phyloP scores from a whole-genome alignment of 345 rosid genomes.

The Salix arbutifolia region DNA sequence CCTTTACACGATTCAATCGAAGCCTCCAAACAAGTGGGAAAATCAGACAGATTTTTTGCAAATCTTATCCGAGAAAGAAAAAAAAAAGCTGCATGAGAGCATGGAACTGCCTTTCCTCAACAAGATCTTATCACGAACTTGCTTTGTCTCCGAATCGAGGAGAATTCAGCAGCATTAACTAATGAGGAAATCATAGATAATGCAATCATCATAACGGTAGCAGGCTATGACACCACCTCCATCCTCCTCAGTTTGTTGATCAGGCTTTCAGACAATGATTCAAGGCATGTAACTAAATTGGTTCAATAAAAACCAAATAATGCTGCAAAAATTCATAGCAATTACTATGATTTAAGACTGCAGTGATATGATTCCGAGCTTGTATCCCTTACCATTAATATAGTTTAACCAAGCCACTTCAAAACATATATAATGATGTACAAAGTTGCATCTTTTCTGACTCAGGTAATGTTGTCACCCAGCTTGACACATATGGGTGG shows the following conservation, averaged over 20 bases:
- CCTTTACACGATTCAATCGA: slow-evolving; percentile 24
- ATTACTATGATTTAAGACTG: neutral
- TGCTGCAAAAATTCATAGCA: neutral
- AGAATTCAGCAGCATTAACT: neutral
- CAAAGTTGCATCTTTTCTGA: neutral
- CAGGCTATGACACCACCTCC: slow-evolving; percentile 29
- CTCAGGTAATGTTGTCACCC: slow-evolving; percentile 27
- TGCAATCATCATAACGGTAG: neutral
- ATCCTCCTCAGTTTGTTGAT: slow-evolving; percentile 19
- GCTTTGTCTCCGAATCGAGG: neutral
- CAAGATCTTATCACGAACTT: slow-evolving; percentile 25
- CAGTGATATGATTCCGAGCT: neutral
- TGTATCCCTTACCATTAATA: neutral
- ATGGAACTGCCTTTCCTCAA: neutral
- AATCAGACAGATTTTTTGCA: neutral
- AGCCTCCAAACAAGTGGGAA: slow-evolving; percentile 9
- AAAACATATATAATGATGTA: neutral
- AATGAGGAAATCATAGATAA: slow-evolving; percentile 26
- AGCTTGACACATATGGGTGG: slow-evolving; percentile 34
- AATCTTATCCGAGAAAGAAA: slow-evolving; percentile 10
- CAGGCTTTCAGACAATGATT: slow-evolving; percentile 12
- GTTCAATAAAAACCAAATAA: neutral
- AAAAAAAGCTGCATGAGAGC: slow-evolving; percentile 11
- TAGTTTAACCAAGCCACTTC: too few relatives aligned
- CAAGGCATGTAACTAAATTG: slow-evolving; percentile 12